Evolutionary conservation across 805 yeast genomes (phyloP), one percentile per base, ranked within the genome.

Genomic region (Candida peoriensis): DNA sequence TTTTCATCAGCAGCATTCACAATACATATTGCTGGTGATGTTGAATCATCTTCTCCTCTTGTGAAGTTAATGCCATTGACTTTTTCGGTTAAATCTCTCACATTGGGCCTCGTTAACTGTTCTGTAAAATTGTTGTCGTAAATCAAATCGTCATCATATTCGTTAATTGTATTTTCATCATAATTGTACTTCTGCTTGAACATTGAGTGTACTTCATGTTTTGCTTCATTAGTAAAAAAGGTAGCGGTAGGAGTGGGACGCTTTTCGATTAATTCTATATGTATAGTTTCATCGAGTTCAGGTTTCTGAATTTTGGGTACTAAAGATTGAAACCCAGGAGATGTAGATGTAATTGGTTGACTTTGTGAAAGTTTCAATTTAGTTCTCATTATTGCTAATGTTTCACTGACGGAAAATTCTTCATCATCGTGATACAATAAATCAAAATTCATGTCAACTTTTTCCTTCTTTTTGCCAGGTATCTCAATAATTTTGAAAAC

Each of bases 201-300:
- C 87, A 87, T 83, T 12, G 74, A 70, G 42, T 72, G 64, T 0
- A 87, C 79, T 46, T 86, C 96, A 36, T 76, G 73, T 37, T 77
- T 72, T 2, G 95, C 90, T 48, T 78, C 76, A 33, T 77, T 76
- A 1, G 95, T 81, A 52, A 72, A 81, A 50, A 80, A 61, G 0
- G 96, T 88, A 43, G 82, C 70, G 0, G 96, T 87, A 1, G 94
- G 95, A 0, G 94, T 81, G 11, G 66, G 62, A 4, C 76, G 71
- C 20, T 55, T 50, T 19, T 42, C 13, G 10, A 19, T 32, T 34
- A 29, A 18, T 26, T 19, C n/a, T n/a, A n/a, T n/a, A n/a, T n/a
- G n/a, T n/a, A n/a, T n/a, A 15, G 16, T 7, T 14, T 33, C 30
- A n/a, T n/a, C n/a, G n/a, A n/a, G 19, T 5, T n/a, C 15, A 9